Base-by-base conservation (phyloP, 768 basidiomycete species). In the Dentipellis fragilis region DNA sequence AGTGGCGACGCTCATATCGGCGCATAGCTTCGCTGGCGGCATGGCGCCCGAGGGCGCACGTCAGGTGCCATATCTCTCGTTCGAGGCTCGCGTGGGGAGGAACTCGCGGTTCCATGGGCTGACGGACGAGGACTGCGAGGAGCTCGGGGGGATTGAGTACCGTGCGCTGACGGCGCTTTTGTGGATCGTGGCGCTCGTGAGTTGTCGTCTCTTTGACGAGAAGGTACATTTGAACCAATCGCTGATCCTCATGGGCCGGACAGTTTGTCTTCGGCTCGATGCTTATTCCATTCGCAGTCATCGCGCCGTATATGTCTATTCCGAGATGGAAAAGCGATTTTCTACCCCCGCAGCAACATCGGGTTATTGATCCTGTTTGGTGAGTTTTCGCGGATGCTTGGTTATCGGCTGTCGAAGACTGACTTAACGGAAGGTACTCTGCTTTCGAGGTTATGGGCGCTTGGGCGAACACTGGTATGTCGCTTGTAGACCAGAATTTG, bases 121-220 rank as follows among this genome's bases (percentile, higher is more conserved):
- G 50, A 87, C 83, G 0, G 76, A 80, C 14, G 88, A 89, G 46
- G 85, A 96, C 60, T 71, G 87, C 64, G 89, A 94, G 57, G 91
- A 94, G 64, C 72, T 97, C 5, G 94, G 93, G 4, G 93, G 93
- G 11, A 84, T 94, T 10, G 94, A 98, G 67, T 97, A 89, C 66
- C 79, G 92, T 10, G 89, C 87, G 6, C 70, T 95, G 59, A 84
- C 83, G 48, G 79, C 83, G 2, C 67, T 95, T 47, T 69, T 90
- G 12, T 93, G 88, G 85, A 77, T 93, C 51, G 80, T 93, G 36
- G 76, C 80, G 4, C 64, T 71, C 46, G 92, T 93, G 64, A 68
- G 86, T 74, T 38, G 45, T 48, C n/a, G 19, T 47, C 48, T 52
- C 7, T 8, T 47, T 38, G 35, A 22, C 14, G n/a, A n/a, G 17